phyloP scores from a whole-genome alignment of 768 basidiomycete genomes.

The Suillus subluteus region DNA sequence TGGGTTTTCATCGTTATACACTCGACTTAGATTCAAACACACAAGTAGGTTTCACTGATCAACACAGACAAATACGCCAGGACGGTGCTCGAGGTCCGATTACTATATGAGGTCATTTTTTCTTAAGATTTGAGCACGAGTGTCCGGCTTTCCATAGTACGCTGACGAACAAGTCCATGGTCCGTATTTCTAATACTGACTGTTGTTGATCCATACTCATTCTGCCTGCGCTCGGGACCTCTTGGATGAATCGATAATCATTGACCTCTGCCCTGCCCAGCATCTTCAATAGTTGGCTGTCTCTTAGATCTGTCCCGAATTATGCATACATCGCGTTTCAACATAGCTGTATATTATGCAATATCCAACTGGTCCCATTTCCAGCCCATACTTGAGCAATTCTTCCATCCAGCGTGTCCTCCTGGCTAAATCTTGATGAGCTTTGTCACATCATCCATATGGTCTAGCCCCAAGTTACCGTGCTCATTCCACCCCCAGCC shows the following conservation, averaged over 20 bases:
- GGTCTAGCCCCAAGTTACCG: constrained; percentile 79
- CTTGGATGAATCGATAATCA: constrained; percentile 36
- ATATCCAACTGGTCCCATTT: constrained; percentile 37
- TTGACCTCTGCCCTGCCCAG: background rate
- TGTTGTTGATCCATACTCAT: no score
- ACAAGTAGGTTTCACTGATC: no score
- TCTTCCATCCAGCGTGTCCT: constrained; percentile 8
- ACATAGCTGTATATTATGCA: constrained; percentile 6
- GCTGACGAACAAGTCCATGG: no score
- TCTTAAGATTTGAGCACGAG: no score
- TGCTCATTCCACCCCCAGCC: constrained; percentile 88
- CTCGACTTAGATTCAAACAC: no score
- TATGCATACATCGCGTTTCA: background rate
- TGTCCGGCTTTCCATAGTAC: no score
- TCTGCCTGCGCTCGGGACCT: constrained; percentile 41
- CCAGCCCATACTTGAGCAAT: no score
- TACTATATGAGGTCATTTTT: no score
- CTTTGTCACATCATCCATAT: constrained; percentile 51
- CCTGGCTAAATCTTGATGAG: constrained; percentile 63
- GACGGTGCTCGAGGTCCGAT: no score
- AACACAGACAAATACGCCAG: no score
- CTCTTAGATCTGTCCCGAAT: background rate
- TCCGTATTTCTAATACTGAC: no score
- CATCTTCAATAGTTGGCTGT: background rate
- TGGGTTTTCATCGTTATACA: no score